Conservation (phyloP, 2,329 filamentous ascomycete species). For the Sporothrix schenckii region DNA sequence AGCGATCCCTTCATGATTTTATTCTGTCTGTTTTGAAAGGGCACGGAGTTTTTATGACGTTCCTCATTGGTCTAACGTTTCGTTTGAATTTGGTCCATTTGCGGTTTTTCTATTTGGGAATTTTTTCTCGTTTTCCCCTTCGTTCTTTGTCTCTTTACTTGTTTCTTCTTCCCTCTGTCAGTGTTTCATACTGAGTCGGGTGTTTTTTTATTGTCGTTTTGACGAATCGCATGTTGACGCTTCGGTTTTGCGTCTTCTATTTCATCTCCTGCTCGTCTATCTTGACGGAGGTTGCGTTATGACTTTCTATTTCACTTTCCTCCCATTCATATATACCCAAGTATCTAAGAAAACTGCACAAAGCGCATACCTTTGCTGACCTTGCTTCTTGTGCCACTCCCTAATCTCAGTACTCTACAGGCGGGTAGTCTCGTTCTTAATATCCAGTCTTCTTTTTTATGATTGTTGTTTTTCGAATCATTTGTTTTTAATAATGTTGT, state of each 20-base stretch:
- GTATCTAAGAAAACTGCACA: constrained; percentile 20
- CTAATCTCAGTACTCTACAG: background rate
- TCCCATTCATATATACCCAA: constrained; percentile 14
- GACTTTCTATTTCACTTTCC: background rate
- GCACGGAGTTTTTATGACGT: constrained; percentile 5
- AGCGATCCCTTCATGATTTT: constrained; percentile 16
- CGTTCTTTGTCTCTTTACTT: background rate
- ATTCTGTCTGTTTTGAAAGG: background rate
- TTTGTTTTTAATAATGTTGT: constrained; percentile 10
- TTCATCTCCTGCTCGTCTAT: background rate
- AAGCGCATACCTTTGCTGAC: constrained; percentile 5
- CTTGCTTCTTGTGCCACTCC: constrained; percentile 1
- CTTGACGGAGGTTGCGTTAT: background rate
- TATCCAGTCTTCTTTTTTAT: background rate
- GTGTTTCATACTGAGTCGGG: too few species aligned
- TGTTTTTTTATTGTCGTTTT: constrained; percentile 1
- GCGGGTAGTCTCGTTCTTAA: background rate
- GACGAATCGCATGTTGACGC: constrained; percentile 14
- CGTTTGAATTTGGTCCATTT: background rate
- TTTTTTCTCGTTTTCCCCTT: background rate
- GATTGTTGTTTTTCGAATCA: background rate
- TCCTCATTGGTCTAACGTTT: background rate
- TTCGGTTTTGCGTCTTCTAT: too few species aligned
- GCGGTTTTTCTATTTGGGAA: background rate
- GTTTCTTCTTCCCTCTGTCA: background rate